Base-by-base conservation (phyloP, 176 grass and related monocot genomes). In the Hsuehochloa calcarea region DNA sequence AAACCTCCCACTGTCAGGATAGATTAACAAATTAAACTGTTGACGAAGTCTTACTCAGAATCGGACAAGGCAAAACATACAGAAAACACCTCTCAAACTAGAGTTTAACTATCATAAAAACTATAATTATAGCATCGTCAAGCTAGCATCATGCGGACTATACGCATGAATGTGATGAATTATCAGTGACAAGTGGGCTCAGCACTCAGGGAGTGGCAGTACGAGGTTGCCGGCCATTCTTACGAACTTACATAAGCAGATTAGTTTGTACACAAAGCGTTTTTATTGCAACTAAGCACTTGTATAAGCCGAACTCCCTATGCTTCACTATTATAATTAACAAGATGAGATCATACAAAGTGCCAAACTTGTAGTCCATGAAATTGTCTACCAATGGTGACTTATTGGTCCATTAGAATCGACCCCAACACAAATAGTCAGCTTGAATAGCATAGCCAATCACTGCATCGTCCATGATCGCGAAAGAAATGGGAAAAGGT, bases 301-400 rank as follows among this genome's bases (percentile, higher is more conserved):
- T 65, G 55, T 6, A 26, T 83, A 65, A 74, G 56, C 16, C 26
- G 34, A 5, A 37, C 46, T 22, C 13, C 12, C 5, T 23, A 39
- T 49, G 23, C 38, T 52, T 51, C 13, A 39, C 23, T 65, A 20
- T 65, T 75, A 65, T 75, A 65, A 65, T 65, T 63, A 29, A 50
- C 58, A 39, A 52, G 43, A 25, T 75, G 70, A 74, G 27, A 47
- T 40, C 70, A 52, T 26, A 63, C 29, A 46, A 64, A 62, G 5
- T 64, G 82, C 9, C 70, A 74, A 75, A 75, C 43, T 65, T 75
- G 8, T 52, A 65, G 6, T 63, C 23, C 19, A 66, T 65, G 20
- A 62, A 47, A 59, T 46, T 60, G 40, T 75, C 26, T 45, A 74
- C 55, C 26, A n/a, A 72, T 44, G 17, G 25, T 82, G 80, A 62